Conservation (phyloP, 2,329 filamentous ascomycete genomes). For the Colletotrichum australisinense region DNA sequence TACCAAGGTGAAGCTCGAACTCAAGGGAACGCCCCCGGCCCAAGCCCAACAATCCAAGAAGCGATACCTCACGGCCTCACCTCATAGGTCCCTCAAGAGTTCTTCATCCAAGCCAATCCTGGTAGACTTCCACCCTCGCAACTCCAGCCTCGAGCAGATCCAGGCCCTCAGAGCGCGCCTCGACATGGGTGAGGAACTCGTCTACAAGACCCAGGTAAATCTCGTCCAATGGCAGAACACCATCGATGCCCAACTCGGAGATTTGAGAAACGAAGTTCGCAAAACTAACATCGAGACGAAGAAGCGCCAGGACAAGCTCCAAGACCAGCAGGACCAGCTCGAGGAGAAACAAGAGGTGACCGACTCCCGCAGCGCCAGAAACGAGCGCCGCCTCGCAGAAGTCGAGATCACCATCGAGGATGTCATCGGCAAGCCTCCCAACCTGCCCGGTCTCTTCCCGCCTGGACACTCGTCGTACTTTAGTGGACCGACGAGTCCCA, state of each 20-base stretch:
- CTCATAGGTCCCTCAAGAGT: not conserved
- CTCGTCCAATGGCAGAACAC: not conserved
- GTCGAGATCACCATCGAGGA: not conserved
- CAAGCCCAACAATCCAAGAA: not conserved
- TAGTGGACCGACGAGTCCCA: conserved; percentile 5
- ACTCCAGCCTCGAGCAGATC: not conserved
- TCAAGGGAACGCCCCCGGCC: not conserved
- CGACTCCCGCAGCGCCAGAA: conserved; percentile 6
- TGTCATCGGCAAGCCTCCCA: not conserved
- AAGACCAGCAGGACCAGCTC: conserved; percentile 1
- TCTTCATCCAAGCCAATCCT: not conserved
- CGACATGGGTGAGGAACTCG: not conserved
- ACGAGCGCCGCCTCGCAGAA: conserved; percentile 3
- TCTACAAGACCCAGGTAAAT: not conserved
- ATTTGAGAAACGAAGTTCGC: not conserved
- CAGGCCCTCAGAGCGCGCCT: not conserved
- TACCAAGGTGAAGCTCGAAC: not conserved
- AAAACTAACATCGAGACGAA: not conserved
- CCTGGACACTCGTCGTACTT: not conserved
- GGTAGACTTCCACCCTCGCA: not conserved
- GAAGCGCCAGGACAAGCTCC: not conserved
- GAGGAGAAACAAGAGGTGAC: conserved; percentile 15
- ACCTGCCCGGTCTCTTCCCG: not conserved
- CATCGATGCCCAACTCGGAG: not conserved
- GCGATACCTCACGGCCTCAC: not conserved